Conservation (phyloP, 2,329 filamentous ascomycete genomes). For the Oidium heveae region DNA sequence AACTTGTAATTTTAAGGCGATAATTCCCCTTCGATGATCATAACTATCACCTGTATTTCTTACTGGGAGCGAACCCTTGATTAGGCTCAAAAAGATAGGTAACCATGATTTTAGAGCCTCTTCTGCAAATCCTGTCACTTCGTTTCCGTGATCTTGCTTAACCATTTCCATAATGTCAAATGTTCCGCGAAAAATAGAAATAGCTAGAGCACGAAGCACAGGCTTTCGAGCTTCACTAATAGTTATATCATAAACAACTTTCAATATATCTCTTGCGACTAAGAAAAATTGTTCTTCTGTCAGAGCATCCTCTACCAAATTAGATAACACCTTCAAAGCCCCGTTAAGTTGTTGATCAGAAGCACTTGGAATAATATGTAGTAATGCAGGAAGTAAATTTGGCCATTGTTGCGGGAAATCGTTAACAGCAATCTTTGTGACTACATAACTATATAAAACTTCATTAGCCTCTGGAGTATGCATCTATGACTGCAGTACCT, state of each 20-base stretch:
- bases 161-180: constrained; percentile 95
- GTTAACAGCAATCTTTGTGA: constrained; percentile 79
- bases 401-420: constrained; percentile 95
- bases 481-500: constrained; percentile 28
- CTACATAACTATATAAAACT: constrained; percentile 28
- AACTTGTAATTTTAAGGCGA: constrained; percentile 80
- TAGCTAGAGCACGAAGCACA: constrained; percentile 56
- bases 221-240: constrained; percentile 49
- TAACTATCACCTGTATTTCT: constrained; percentile 21
- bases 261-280: constrained; percentile 66
- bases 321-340: constrained; percentile 62
- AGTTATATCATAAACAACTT: constrained; percentile 60
- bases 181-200: constrained; percentile 72
- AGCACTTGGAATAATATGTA: constrained; percentile 52
- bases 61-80: constrained; percentile 48
- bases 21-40: constrained; percentile 51
- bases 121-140: constrained; percentile 73
- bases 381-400: constrained; percentile 55
- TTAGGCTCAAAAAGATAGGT: constrained; percentile 59
- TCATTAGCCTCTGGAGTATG: constrained; percentile 2
- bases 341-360: constrained; percentile 66
- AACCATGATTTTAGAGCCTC: constrained; percentile 66
- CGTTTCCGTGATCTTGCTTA: constrained; percentile 69
- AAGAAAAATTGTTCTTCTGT: constrained; percentile 88
- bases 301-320: constrained; percentile 80